phyloP scores from a whole-genome alignment of 1,284 basidiomycete genomes.

The Irpex sp. region DNA sequence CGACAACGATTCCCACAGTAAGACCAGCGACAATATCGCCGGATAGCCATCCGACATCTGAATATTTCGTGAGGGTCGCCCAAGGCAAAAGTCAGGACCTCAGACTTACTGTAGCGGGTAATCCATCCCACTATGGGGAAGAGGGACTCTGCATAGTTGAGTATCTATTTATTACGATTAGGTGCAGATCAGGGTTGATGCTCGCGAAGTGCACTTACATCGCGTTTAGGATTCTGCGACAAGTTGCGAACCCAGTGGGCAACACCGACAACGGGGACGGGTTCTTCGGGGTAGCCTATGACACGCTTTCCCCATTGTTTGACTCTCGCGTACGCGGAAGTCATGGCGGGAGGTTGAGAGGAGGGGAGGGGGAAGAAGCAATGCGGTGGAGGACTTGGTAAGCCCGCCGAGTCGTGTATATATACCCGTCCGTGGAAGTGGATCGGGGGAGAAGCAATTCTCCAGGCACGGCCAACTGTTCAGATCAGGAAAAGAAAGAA shows the following conservation, averaged over 20 bases:
- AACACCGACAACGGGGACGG: slow-evolving; percentile 50
- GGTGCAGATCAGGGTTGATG: slow-evolving; percentile 6
- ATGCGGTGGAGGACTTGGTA: neutral
- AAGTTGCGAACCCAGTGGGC: slow-evolving; percentile 45
- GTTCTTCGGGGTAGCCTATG: slow-evolving; percentile 55
- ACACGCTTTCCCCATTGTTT: slow-evolving; percentile 53
- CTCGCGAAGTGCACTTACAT: slow-evolving; percentile 32
- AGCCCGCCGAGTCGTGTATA: slow-evolving; percentile 1
- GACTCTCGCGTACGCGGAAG: slow-evolving; percentile 24
- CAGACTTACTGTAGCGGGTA: slow-evolving; percentile 68
- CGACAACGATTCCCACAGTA: slow-evolving; percentile 88
- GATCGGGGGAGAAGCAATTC: slow-evolving; percentile 4
- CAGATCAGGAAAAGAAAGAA: neutral
- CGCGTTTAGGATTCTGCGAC: slow-evolving; percentile 37
- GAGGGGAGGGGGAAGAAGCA: slow-evolving; percentile 3
- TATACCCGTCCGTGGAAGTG: neutral
- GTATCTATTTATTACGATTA: slow-evolving; percentile 33
- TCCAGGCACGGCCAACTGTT: slow-evolving; percentile 30
- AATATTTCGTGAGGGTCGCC: slow-evolving; percentile 8
- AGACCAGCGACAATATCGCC: slow-evolving; percentile 86
- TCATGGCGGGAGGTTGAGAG: slow-evolving; percentile 2
- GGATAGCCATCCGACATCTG: slow-evolving; percentile 67
- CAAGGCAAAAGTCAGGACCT: neutral
- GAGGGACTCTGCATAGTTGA: slow-evolving; percentile 58
- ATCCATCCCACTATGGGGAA: slow-evolving; percentile 87